Conservation (phyloP, 1,284 basidiomycete genomes). For the Ganoderma resinaceum region DNA sequence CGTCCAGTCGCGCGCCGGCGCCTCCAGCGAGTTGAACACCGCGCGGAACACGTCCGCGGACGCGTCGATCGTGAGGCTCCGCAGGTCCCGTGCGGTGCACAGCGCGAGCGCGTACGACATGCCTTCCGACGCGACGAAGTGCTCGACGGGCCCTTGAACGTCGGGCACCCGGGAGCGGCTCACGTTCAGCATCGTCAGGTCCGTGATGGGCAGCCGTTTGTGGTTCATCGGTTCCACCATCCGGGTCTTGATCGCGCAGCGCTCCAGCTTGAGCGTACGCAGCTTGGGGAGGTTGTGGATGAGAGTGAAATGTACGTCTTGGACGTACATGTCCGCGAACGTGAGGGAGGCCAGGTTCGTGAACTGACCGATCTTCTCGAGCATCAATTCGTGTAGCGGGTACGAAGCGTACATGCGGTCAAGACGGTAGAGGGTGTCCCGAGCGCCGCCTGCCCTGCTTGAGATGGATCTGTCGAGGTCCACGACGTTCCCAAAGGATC, state of each 20-base stretch:
- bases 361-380: conserved; percentile 40
- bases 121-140: conserved; percentile 24
- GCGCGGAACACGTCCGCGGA: conserved; percentile 46
- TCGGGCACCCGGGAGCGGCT: conserved; percentile 25
- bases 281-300: conserved; percentile 44
- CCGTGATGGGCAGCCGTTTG: conserved; percentile 44
- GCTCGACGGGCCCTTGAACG: conserved; percentile 2
- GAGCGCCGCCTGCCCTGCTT: neutral
- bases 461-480: conserved; percentile 18
- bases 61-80: conserved; percentile 45
- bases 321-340: conserved; percentile 43
- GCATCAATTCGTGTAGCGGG: conserved; percentile 37
- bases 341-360: conserved; percentile 42
- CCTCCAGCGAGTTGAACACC: conserved; percentile 36
- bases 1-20: conserved; percentile 28
- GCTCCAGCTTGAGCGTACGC: conserved; percentile 43
- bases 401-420: neutral
- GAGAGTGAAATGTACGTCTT: conserved; percentile 41
- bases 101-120: conserved; percentile 37
- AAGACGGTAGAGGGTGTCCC: neutral
- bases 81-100: conserved; percentile 42
- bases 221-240: conserved; percentile 33
- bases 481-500: conserved; percentile 22
- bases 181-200: conserved; percentile 43
- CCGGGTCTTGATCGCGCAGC: conserved; percentile 41